Evolutionary conservation across 2,329 filamentous ascomycete species (phyloP).

Genomic region (Pseudogymnoascus sp.): DNA sequence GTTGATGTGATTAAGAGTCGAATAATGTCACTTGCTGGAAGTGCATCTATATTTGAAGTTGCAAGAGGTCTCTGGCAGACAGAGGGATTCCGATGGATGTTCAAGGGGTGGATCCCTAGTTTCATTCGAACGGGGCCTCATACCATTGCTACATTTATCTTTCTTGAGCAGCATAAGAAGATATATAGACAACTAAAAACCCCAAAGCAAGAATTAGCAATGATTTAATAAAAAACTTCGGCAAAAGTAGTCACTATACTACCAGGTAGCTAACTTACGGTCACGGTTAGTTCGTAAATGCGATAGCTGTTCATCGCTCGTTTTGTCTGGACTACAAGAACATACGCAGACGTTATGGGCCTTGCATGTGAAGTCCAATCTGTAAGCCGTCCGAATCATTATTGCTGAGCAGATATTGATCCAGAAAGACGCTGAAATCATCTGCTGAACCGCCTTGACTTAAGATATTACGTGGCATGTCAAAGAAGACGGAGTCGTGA

Average conservation of each 20-base stretch:
- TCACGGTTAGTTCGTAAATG: background rate
- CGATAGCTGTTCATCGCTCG: background rate
- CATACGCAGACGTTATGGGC: background rate
- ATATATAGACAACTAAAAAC: conserved; percentile 41
- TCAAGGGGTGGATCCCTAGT: conserved; percentile 59
- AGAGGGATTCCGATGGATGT: conserved; percentile 56
- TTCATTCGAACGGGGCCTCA: conserved; percentile 59
- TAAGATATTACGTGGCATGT: conserved; percentile 10
- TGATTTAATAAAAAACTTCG: background rate
- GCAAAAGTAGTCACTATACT: background rate
- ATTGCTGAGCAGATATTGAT: conserved; percentile 1
- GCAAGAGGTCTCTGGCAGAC: conserved; percentile 32
- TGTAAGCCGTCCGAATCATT: background rate
- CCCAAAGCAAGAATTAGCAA: background rate
- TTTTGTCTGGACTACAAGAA: background rate
- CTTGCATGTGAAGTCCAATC: background rate
- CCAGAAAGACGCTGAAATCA: conserved; percentile 9
- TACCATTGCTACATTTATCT: conserved; percentile 58
- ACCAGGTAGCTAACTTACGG: background rate
- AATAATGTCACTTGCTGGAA: conserved; percentile 60
- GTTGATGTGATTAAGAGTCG: conserved; percentile 80
- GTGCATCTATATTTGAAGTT: conserved; percentile 48
- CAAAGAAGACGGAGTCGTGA: conserved; percentile 5
- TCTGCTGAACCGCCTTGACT: conserved; percentile 9
- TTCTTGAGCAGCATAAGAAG: conserved; percentile 61